Conservation (phyloP, 805 yeast genomes). For the Komagataella phaffii region DNA sequence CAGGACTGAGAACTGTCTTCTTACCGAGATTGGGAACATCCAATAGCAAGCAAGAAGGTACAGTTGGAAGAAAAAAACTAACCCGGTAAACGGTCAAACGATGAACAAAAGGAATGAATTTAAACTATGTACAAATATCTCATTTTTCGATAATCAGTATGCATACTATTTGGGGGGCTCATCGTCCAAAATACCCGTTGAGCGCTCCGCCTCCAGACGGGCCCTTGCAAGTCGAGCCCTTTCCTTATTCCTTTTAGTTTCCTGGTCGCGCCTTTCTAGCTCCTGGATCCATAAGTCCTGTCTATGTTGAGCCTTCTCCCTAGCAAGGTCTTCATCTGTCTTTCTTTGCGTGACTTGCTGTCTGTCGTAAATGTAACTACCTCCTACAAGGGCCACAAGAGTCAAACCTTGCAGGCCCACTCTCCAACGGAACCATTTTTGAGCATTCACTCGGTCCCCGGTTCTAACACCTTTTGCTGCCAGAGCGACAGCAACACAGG, state of each 20-base stretch:
- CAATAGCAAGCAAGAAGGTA: neutral
- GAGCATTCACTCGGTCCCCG: conserved; percentile 68
- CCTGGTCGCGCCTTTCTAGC: conserved; percentile 74
- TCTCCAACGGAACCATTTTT: conserved; percentile 81
- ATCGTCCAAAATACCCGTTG: neutral
- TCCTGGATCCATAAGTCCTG: conserved; percentile 84
- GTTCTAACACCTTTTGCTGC: conserved; percentile 65
- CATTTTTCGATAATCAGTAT: too few relatives aligned
- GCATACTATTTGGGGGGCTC: neutral
- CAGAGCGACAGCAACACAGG: conserved; percentile 67
- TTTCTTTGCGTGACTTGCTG: conserved; percentile 29
- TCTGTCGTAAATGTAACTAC: conserved; percentile 56
- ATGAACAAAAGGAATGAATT: neutral
- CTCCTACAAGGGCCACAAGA: conserved; percentile 67
- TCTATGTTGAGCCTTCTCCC: conserved; percentile 74
- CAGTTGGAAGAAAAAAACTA: neutral
- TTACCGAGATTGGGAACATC: neutral
- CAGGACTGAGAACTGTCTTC: neutral
- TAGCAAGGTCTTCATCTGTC: conserved; percentile 48
- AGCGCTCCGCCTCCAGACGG: neutral
- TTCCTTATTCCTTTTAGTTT: conserved; percentile 50
- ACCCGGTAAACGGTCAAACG: neutral
- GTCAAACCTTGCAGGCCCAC: conserved; percentile 81
- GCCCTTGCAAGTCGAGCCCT: conserved; percentile 50
- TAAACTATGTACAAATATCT: neutral